phyloP scores from a whole-genome alignment of 2,329 filamentous ascomycete genomes.

The Curvularia eragrostidis region DNA sequence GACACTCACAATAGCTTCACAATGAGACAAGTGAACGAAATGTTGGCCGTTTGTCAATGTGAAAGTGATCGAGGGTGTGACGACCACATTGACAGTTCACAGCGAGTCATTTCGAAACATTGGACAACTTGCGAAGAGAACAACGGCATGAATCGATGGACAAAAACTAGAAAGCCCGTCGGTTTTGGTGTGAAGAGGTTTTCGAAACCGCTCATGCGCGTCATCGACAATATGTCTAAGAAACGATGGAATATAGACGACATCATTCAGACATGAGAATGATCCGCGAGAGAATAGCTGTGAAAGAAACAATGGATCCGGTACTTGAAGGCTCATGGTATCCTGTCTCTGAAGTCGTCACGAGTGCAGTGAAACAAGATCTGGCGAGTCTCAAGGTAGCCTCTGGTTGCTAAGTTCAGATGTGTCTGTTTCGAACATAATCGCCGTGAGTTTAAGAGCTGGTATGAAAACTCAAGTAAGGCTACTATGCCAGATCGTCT shows the following conservation, averaged over 20 bases:
- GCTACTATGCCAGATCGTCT: neutral
- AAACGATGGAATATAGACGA: neutral
- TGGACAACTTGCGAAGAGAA: neutral
- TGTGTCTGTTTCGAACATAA: neutral
- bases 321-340: neutral
- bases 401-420: neutral
- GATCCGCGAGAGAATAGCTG: neutral
- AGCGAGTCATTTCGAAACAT: conserved; percentile 15
- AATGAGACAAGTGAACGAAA: conserved; percentile 29
- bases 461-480: neutral
- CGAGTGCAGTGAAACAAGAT: neutral
- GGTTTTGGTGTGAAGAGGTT: too few relatives aligned
- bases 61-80: conserved; percentile 26
- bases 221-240: neutral
- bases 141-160: too few relatives aligned
- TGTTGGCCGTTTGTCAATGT: conserved; percentile 22
- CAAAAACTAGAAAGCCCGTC: too few relatives aligned
- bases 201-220: neutral
- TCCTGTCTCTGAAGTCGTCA: neutral
- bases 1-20: conserved; percentile 24
- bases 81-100: neutral
- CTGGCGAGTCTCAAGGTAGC: neutral
- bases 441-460: too few relatives aligned
- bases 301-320: neutral
- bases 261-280: neutral